phyloP scores from a whole-genome alignment of 345 rosid species.

The Toxicodendron radicans region DNA sequence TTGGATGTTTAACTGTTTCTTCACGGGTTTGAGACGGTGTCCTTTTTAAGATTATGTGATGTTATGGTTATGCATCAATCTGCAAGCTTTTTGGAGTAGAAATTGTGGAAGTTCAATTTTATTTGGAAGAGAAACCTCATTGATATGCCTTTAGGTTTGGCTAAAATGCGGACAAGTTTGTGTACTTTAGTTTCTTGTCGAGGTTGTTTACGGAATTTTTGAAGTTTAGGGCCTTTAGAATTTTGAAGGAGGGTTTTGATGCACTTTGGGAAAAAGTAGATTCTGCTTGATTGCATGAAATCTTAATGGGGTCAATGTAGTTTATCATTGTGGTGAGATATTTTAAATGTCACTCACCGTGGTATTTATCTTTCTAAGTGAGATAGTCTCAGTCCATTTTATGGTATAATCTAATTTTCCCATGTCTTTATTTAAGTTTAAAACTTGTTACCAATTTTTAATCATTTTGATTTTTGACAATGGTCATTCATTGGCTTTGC shows the following conservation, averaged over 20 bases:
- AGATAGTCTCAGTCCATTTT: neutral
- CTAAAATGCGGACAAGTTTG: too few relatives aligned
- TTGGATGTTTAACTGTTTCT: neutral
- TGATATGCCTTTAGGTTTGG: too few relatives aligned
- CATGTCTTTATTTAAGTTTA: neutral
- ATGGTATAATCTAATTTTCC: neutral
- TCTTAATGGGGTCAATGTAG: too few relatives aligned
- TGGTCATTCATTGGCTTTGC: neutral
- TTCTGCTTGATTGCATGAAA: too few relatives aligned
- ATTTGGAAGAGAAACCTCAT: too few relatives aligned
- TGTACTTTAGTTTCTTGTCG: too few relatives aligned
- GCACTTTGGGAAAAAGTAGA: too few relatives aligned
- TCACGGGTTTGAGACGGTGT: too few relatives aligned
- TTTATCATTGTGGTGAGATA: too few relatives aligned
- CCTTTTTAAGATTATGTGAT: neutral
- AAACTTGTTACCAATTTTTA: neutral
- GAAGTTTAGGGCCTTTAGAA: too few relatives aligned
- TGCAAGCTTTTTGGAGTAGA: neutral
- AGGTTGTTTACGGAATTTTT: too few relatives aligned
- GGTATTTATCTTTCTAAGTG: neutral
- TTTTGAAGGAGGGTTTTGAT: too few relatives aligned
- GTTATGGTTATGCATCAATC: neutral
- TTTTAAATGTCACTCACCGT: neutral
- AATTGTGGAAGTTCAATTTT: neutral
- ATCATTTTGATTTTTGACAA: neutral